Evolutionary conservation across 495 filamentous ascomycete genomes (phyloP).

Genomic region (Tuber microsphaerosporum): DNA sequence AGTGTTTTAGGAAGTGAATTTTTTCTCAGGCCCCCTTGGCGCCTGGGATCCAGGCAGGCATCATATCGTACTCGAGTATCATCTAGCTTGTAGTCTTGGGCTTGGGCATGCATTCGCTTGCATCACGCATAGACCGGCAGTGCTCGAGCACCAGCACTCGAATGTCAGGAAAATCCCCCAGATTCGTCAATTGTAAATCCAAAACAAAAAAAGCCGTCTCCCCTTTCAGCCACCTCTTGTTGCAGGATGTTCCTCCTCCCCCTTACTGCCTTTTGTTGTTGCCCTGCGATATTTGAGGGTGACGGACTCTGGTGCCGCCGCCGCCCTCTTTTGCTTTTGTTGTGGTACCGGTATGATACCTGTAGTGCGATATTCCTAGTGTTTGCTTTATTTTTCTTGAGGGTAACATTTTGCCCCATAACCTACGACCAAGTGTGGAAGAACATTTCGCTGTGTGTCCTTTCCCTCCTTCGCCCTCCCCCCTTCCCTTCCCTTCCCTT

Average conservation of each 20-base stretch:
- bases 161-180: not conserved
- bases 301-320: not conserved
- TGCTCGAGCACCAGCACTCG: not conserved
- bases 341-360: no score
- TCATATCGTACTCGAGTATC: constrained; percentile 1
- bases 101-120: not conserved
- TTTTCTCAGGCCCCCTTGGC: not conserved
- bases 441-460: not conserved
- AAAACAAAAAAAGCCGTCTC: not conserved
- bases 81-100: not conserved
- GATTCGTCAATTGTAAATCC: not conserved
- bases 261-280: not conserved
- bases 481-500: not conserved
- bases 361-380: not conserved
- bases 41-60: not conserved
- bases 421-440: no score
- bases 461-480: not conserved
- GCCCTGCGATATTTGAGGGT: not conserved
- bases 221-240: not conserved
- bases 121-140: not conserved
- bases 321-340: not conserved
- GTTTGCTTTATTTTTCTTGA: constrained; percentile 16
- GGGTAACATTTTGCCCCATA: no score
- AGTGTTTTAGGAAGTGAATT: not conserved
- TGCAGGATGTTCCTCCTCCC: not conserved